These are phyloP conservation scores for Arbutus unedo DNA, from an alignment of 148 eudicot species.

Conservation along the genomic window DNA sequence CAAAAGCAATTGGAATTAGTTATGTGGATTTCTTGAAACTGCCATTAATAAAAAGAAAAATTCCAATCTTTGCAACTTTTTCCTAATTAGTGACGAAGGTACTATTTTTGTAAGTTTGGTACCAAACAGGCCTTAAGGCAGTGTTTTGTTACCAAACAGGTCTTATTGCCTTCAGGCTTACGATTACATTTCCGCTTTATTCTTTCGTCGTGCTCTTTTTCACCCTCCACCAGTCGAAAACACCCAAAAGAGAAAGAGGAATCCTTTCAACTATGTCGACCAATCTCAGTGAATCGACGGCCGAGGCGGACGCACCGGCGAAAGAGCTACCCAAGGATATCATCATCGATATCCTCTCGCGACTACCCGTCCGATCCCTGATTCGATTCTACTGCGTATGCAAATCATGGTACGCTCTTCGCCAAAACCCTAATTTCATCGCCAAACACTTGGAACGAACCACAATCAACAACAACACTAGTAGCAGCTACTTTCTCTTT, in stretches of 20 bases:
- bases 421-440: conserved; percentile 24
- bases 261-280: not conserved
- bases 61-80: too few species aligned
- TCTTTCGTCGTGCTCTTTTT: too few species aligned
- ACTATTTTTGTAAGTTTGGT: too few species aligned
- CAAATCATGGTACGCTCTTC: conserved; percentile 32
- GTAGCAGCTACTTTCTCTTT: conserved; percentile 5
- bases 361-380: conserved; percentile 23
- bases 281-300: not conserved
- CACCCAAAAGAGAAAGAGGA: too few species aligned
- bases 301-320: not conserved
- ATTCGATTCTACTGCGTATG: conserved; percentile 27
- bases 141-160: too few species aligned
- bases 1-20: not conserved
- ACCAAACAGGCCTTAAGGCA: too few species aligned
- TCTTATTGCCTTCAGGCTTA: too few species aligned
- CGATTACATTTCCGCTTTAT: too few species aligned
- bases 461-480: not conserved
- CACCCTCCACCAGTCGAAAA: too few species aligned
- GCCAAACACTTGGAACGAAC: conserved; percentile 9
- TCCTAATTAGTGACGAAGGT: too few species aligned
- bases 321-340: conserved; percentile 27
- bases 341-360: conserved; percentile 26
- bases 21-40: too few species aligned
- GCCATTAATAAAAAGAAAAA: not conserved